Evolutionary conservation across 176 grass and related monocot species (phyloP).

Genomic region (Ensete ventricosum): DNA sequence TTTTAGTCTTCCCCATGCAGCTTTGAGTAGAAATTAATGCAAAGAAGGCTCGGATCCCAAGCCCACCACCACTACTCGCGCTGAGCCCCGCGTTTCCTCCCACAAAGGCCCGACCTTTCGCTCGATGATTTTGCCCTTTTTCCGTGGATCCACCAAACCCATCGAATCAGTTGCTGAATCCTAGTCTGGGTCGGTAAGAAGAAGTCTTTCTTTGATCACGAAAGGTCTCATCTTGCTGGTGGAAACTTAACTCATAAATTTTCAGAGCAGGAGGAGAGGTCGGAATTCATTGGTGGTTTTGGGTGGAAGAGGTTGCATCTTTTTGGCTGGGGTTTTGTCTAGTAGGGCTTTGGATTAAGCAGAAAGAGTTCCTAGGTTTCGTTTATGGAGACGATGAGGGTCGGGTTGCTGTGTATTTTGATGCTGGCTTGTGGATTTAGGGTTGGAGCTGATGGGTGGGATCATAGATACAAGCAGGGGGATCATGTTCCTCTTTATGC

Average conservation of each 20-base stretch:
- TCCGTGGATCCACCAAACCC: background rate
- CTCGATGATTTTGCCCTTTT: background rate
- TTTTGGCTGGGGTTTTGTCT: conserved; percentile 1
- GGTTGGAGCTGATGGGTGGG: conserved; percentile 45
- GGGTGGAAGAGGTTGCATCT: background rate
- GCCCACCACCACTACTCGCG: background rate
- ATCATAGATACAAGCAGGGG: conserved; percentile 72
- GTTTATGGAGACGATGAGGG: conserved; percentile 2
- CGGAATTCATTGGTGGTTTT: background rate
- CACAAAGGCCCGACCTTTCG: background rate
- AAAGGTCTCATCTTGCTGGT: background rate
- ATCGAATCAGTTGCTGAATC: background rate
- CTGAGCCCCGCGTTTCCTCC: too few species aligned
- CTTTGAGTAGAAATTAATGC: background rate
- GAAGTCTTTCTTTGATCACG: background rate
- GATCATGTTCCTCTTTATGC: conserved; percentile 80
- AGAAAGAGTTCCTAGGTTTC: background rate
- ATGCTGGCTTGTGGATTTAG: conserved; percentile 40
- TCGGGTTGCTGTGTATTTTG: conserved; percentile 31
- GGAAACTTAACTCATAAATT: background rate
- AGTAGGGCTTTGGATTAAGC: background rate
- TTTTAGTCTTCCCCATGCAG: background rate
- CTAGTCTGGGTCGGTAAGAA: background rate
- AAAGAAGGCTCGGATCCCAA: background rate
- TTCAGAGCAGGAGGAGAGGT: background rate